These are phyloP conservation scores for Golovinomyces cichoracearum DNA, from an alignment of 2,329 filamentous ascomycete genomes.

Conservation along the genomic window DNA sequence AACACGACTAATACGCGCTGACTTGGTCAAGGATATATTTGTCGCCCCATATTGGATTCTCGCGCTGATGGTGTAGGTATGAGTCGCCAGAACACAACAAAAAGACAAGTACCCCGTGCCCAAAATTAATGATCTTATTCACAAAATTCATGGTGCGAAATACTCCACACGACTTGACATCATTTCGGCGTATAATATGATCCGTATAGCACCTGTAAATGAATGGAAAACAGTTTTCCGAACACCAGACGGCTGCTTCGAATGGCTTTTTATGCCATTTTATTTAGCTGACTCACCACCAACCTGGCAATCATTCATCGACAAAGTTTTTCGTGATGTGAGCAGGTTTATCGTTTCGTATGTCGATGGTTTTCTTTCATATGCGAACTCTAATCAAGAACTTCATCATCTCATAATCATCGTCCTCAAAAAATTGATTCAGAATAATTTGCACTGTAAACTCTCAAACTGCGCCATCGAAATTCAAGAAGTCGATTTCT, in stretches of 20 bases:
- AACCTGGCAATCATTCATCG: background rate
- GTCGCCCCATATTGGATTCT: too few species aligned
- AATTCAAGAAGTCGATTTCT: background rate
- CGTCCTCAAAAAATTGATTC: background rate
- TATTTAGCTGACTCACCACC: background rate
- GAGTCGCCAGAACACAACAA: too few species aligned
- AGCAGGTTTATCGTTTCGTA: background rate
- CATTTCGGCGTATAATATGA: background rate
- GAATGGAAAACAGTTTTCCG: background rate
- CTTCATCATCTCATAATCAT: background rate
- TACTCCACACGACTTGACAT: background rate
- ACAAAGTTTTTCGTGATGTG: background rate
- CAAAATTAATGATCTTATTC: background rate
- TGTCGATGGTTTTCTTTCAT: conserved; percentile 1
- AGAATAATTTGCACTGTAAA: conserved; percentile 1
- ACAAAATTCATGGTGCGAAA: background rate
- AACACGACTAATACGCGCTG: too few species aligned
- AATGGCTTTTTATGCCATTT: background rate
- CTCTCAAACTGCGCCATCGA: background rate
- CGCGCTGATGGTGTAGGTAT: too few species aligned
- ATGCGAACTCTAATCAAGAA: background rate
- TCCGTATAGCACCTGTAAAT: background rate
- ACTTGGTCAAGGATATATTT: too few species aligned
- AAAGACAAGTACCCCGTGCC: conserved; percentile 1
- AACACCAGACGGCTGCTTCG: background rate